Evolutionary conservation across 1,284 basidiomycete species (phyloP), one percentile per base, ranked within the genome.

Genomic region (Cryptococcus neoformans): DNA sequence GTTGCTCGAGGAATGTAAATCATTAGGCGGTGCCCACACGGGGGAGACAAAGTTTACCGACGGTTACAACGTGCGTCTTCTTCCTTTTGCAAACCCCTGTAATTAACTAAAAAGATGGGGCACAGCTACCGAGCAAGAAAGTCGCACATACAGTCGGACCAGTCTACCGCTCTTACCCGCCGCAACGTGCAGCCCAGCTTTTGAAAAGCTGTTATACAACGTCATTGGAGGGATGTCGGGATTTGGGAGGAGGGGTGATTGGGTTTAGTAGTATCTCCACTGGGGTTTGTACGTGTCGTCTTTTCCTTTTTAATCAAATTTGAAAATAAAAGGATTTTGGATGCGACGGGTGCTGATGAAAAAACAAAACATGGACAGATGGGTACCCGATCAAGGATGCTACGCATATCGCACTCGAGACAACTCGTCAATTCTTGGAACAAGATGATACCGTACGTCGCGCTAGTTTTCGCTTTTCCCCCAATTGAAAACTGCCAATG

Each of bases 61-160:
- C 38, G 77, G 67, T 0, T 76, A 76, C 57, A 60, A 74, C 14
- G 74, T 76, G 58, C 58, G 74, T 65, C 38, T 16, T 42, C 48
- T 44, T 6, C n/a, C 17, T 54, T 12, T n/a, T 38, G 6, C 9
- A 46, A 14, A 46, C 44, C 9, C 7, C 21, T 21, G 4, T 53
- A n/a, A n/a, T n/a, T n/a, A n/a, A 16, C 34, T 44, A n/a, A 8
- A 16, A 28, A n/a, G 44, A 28, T 35, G 6, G 3, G 8, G 45
- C 45, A 47, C 45, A 6, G 21, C 35, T 36, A 34, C 67, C 78
- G 83, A 87, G 80, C 16, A 84, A 83, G 56, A 81, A 87, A 61
- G 81, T 97, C 55, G 90, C 96, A 16, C 95, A 97, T 69, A 87
- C 95, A 1, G 93, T 96, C 28, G 94, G 94, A 9, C 92, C 92